These are phyloP conservation scores for Pseudomonodictys pantanalensis DNA, from an alignment of 495 filamentous ascomycete species.

Conservation along the genomic window DNA sequence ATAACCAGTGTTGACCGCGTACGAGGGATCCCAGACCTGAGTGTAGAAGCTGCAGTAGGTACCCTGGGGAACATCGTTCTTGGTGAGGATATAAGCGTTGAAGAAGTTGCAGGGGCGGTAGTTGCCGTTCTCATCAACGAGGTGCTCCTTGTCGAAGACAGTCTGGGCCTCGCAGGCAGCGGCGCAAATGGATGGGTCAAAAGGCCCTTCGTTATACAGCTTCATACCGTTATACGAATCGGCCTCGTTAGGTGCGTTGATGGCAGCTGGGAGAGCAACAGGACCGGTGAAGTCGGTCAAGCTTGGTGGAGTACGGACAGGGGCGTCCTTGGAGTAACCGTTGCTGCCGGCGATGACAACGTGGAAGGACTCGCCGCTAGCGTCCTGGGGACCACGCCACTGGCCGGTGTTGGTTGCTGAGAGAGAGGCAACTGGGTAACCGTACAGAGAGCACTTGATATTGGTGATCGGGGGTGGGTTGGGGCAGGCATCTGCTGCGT, in stretches of 20 bases:
- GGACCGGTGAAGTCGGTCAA: conserved; percentile 37
- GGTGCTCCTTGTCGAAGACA: conserved; percentile 32
- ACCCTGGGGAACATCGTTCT: conserved; percentile 40
- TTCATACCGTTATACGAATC: conserved; percentile 46
- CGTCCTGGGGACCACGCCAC: conserved; percentile 17
- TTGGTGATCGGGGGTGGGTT: conserved; percentile 23
- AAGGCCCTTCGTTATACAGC: conserved; percentile 44
- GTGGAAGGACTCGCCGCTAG: conserved; percentile 13
- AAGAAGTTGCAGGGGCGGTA: conserved; percentile 45
- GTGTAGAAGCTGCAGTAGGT: conserved; percentile 38
- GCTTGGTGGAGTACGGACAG: conserved; percentile 21
- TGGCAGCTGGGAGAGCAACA: conserved; percentile 36
- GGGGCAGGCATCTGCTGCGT: conserved; percentile 5
- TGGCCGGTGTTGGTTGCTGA: conserved; percentile 23
- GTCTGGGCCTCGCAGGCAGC: conserved; percentile 46
- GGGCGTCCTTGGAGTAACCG: conserved; percentile 13
- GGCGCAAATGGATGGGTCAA: conserved; percentile 44
- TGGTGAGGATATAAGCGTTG: conserved; percentile 47
- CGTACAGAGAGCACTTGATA: conserved; percentile 26
- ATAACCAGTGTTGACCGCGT: conserved; percentile 30
- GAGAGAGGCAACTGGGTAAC: conserved; percentile 8
- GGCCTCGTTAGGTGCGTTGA: conserved; percentile 40
- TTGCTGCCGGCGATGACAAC: conserved; percentile 30
- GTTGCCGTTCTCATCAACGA: conserved; percentile 31
- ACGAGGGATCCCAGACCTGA: conserved; percentile 27